These are phyloP conservation scores for Platanthera guangdongensis DNA, from an alignment of 106 monocot species.

Conservation along the genomic window DNA sequence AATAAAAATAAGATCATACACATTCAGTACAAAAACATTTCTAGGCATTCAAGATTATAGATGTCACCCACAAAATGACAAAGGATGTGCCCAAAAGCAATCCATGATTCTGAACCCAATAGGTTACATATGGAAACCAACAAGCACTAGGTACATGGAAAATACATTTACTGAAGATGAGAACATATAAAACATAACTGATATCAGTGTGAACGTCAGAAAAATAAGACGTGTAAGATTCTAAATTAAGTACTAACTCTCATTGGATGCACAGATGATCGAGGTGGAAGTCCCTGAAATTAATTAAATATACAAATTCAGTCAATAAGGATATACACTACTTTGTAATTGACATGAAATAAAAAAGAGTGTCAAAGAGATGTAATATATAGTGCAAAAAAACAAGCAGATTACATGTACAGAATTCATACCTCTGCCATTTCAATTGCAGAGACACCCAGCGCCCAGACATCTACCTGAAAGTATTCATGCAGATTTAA, in stretches of 20 bases:
- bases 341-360: background rate
- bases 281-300: slow-evolving; percentile 81
- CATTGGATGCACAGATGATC: slow-evolving; percentile 97
- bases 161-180: background rate
- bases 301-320: background rate
- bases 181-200: slow-evolving; percentile 1
- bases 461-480: slow-evolving; percentile 99
- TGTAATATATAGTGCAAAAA: background rate
- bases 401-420: slow-evolving; percentile 8
- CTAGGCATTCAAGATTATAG: background rate
- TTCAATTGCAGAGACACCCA: slow-evolving; percentile 98
- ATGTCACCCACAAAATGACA: background rate
- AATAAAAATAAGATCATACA: too few relatives aligned
- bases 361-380: background rate
- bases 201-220: background rate
- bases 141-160: background rate
- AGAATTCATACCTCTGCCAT: slow-evolving; percentile 86
- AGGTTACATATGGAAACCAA: background rate
- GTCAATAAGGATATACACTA: too few relatives aligned
- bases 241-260: slow-evolving; percentile 51
- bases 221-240: background rate
- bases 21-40: too few relatives aligned
- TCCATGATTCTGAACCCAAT: background rate
- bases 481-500: slow-evolving; percentile 1
- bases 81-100: background rate